These are phyloP conservation scores for Saturnispora kantuleensis DNA, from an alignment of 805 yeast genomes.

Conservation along the genomic window DNA sequence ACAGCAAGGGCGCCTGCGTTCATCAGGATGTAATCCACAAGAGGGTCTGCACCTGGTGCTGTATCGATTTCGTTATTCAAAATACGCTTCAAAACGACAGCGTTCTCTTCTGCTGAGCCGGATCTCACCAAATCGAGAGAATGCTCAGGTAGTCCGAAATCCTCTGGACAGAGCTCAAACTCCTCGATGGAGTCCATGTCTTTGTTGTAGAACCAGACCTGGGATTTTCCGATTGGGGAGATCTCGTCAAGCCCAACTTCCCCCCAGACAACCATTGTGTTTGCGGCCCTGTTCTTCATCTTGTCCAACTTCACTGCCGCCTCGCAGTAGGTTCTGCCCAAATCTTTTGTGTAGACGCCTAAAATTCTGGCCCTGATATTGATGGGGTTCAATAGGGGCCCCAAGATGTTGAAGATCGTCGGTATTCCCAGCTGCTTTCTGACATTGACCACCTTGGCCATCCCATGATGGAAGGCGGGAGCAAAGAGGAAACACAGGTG, in stretches of 20 bases:
- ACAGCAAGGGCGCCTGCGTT: slow-evolving; percentile 84
- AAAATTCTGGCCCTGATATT: slow-evolving; percentile 69
- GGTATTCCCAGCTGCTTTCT: slow-evolving; percentile 79
- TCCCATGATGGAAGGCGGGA: slow-evolving; percentile 88
- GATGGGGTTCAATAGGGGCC: slow-evolving; percentile 90
- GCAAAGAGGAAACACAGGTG: slow-evolving; percentile 73
- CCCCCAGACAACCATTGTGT: slow-evolving; percentile 88
- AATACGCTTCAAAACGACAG: slow-evolving; percentile 40
- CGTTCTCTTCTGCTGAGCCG: slow-evolving; percentile 84
- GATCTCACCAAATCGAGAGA: slow-evolving; percentile 57
- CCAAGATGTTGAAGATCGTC: slow-evolving; percentile 86
- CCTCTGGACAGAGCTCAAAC: slow-evolving; percentile 48
- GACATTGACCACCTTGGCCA: slow-evolving; percentile 74
- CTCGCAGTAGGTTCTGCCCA: slow-evolving; percentile 79
- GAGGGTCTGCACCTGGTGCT: slow-evolving; percentile 43
- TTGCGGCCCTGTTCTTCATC: slow-evolving; percentile 31
- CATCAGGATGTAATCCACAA: slow-evolving; percentile 82
- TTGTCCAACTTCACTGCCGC: slow-evolving; percentile 60
- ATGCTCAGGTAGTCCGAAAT: slow-evolving; percentile 77
- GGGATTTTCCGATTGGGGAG: slow-evolving; percentile 77
- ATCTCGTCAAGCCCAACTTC: slow-evolving; percentile 87
- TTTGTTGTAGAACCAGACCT: slow-evolving; percentile 55
- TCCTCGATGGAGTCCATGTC: slow-evolving; percentile 34
- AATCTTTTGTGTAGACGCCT: slow-evolving; percentile 74
- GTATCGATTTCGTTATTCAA: slow-evolving; percentile 35